A percentile compares a stretch with the other conserved stretches of the same genome.
Conservation (phyloP, 768 basidiomycete species). For the Austroboletus festivus region DNA sequence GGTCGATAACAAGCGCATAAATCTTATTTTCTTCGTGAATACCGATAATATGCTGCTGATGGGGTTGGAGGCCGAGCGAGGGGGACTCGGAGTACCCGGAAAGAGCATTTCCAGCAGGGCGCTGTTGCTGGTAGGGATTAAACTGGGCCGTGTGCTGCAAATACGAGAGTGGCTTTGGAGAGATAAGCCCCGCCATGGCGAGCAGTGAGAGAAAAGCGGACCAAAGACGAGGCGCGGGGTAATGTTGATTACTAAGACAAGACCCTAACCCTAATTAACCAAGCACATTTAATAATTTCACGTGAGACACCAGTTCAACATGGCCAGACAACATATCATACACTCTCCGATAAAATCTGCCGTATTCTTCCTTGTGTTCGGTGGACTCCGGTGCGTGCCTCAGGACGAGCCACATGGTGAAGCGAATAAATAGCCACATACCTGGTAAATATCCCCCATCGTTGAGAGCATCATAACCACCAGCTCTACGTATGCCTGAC, state of each 20-base stretch:
- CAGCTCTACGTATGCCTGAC: constrained; percentile 39
- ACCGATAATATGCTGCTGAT: constrained; percentile 52
- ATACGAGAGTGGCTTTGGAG: constrained; percentile 60
- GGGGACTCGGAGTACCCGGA: constrained; percentile 60
- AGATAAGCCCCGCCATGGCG: constrained; percentile 59
- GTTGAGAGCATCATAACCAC: constrained; percentile 46
- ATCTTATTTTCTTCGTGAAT: constrained; percentile 80
- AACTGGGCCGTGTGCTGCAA: constrained; percentile 61
- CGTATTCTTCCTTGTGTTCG: constrained; percentile 29
- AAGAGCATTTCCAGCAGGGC: constrained; percentile 25
- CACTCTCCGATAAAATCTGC: constrained; percentile 35
- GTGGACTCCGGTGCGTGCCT: constrained; percentile 9
- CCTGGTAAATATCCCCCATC: constrained; percentile 49
- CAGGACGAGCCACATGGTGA: constrained; percentile 4
- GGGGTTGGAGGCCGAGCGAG: constrained; percentile 49
- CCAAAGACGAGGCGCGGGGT: no score
- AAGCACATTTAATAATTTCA: constrained; percentile 32
- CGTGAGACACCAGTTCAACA: constrained; percentile 31
- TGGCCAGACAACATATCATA: constrained; percentile 27
- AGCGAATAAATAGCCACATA: constrained; percentile 22
- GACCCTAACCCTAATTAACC: constrained; percentile 27
- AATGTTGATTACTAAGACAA: constrained; percentile 28
- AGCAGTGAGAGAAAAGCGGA: constrained; percentile 1
- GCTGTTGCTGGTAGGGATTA: constrained; percentile 56
- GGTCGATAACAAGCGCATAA: constrained; percentile 83